Conservation (phyloP, 2,329 filamentous ascomycete genomes). For the Alternaria rosae region DNA sequence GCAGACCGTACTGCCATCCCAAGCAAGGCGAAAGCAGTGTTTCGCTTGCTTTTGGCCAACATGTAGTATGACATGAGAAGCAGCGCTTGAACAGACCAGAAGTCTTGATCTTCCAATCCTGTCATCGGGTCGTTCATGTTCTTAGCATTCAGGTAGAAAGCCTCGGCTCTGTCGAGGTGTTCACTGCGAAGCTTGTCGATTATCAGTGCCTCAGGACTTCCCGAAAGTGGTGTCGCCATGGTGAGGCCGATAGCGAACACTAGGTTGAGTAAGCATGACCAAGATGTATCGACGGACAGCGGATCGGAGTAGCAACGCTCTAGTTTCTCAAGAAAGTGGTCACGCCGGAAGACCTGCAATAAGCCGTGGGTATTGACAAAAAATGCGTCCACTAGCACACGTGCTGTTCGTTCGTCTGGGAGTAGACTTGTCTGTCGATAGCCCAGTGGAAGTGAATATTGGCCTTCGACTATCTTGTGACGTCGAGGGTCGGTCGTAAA, state of each 20-base stretch:
- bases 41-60: conserved; percentile 67
- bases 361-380: conserved; percentile 70
- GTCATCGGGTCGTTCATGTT: conserved; percentile 57
- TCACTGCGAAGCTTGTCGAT: conserved; percentile 61
- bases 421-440: conserved; percentile 61
- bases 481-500: conserved; percentile 66
- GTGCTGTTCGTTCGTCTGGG: conserved; percentile 63
- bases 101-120: conserved; percentile 67
- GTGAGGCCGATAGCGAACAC: conserved; percentile 69
- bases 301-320: conserved; percentile 64
- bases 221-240: conserved; percentile 62
- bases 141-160: conserved; percentile 68
- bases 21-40: conserved; percentile 68
- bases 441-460: conserved; percentile 57
- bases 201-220: conserved; percentile 59
- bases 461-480: conserved; percentile 65
- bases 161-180: conserved; percentile 63
- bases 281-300: conserved; percentile 58
- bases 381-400: conserved; percentile 65
- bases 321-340: conserved; percentile 58
- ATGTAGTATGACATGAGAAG: conserved; percentile 70
- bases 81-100: conserved; percentile 71
- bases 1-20: conserved; percentile 69
- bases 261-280: conserved; percentile 67
- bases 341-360: conserved; percentile 66